Evolutionary conservation across 164 flowering plant species (phyloP), one percentile per base, ranked within the genome.

Genomic region (Euptelea pleiosperma): DNA sequence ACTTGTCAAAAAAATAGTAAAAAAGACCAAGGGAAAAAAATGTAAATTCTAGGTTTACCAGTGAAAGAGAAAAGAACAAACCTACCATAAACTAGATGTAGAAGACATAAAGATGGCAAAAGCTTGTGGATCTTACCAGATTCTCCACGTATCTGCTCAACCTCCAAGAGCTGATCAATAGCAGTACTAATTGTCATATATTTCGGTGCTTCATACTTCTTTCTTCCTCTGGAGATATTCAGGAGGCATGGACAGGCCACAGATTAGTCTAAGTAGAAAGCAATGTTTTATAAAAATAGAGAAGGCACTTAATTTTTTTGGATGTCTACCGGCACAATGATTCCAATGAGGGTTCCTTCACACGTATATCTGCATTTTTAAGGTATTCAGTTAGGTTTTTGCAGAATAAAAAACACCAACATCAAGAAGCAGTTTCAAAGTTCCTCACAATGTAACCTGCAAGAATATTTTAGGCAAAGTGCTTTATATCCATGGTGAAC

Each of bases 111-210:
- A n/a, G n/a, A n/a, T n/a, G n/a, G n/a, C n/a, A n/a, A 14, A 29
- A 49, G 31, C 8, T 24, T n/a, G 26, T 19, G 65, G 36, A 55
- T 28, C 65, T 22, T 72, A 86, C 98, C 96, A 66, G 83, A 71
- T 74, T 79, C 81, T 49, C 77, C 81, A 43, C 60, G 79, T 19
- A 9, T 57, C 56, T 80, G 71, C 59, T 76, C 91, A 50, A 89
- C 89, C 73, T 89, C 96, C 72, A 92, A 68, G 42, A 92, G 91
- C 75, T 92, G 98, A 64, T 89, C 96, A 64, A 92, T 87, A 50
- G 96, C 97, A n/a, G 82, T 83, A 51, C 71, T 73, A 28, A 89
- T 78, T 26, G 94, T 79, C 98, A 92, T 92, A 60, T 59, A 92
- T 56, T 81, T 85, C 1, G 98, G 94, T 36, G 96, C 87, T 72